Evolutionary conservation across 768 basidiomycete species (phyloP).

Genomic region (Pholiota molesta): DNA sequence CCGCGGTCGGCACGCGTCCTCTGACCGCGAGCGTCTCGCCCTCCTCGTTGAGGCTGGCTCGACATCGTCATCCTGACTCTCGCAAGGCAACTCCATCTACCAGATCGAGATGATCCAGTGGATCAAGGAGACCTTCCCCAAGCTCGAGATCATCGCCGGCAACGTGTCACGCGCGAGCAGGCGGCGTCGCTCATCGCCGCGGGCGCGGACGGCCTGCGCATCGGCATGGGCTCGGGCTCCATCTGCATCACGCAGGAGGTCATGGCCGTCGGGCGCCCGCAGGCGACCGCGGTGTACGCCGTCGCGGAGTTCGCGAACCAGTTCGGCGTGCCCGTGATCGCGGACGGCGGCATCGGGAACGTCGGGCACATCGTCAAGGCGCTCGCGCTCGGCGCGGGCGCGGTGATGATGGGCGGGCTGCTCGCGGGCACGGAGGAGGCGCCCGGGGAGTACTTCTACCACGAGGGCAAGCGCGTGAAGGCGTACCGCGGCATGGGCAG

Average conservation of each 20-base stretch:
- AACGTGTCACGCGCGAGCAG: constrained; percentile 98
- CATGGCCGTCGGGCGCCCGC: constrained; percentile 98
- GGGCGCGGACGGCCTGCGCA: constrained; percentile 92
- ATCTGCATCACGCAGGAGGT: constrained; percentile 99
- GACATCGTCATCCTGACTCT: constrained; percentile 98
- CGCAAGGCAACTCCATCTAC: constrained; percentile 93
- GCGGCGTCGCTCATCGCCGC: constrained; percentile 92
- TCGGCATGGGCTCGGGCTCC: constrained; percentile 98
- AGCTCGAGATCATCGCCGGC: constrained; percentile 92
- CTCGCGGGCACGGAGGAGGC: constrained; percentile 96
- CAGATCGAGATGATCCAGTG: constrained; percentile 94
- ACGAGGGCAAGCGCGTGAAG: constrained; percentile 98
- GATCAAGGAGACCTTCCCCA: constrained; percentile 86
- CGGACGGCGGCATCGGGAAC: constrained; percentile 94
- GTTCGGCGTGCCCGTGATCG: constrained; percentile 96
- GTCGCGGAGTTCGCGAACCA: constrained; percentile 92
- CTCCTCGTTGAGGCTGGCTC: constrained; percentile 92
- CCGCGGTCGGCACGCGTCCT: constrained; percentile 91
- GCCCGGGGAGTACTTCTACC: constrained; percentile 99
- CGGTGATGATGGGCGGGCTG: constrained; percentile 98
- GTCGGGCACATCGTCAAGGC: constrained; percentile 99
- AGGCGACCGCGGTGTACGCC: constrained; percentile 97
- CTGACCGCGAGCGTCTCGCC: constrained; percentile 81
- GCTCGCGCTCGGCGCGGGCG: constrained; percentile 88
- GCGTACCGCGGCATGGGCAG: constrained; percentile 99